A percentile compares a stretch with the other conserved stretches of the same genome.
Evolutionary conservation across 1,139 yeast species (phyloP).

Genomic region (Sporopachydermia cereana): DNA sequence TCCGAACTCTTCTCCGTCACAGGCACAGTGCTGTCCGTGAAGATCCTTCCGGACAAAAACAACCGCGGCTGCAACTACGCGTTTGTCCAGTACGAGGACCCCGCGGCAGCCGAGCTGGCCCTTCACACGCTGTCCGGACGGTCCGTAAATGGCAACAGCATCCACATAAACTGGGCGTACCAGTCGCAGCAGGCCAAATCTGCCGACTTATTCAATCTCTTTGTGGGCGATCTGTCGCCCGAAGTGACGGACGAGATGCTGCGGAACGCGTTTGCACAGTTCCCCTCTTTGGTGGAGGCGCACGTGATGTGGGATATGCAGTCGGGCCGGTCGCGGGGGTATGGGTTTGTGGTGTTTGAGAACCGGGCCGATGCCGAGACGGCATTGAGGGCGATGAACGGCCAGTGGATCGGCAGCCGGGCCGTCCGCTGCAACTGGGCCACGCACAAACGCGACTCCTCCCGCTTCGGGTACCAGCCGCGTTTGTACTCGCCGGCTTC

Average conservation of each 20-base stretch:
- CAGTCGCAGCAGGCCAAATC: slow-evolving; percentile 48
- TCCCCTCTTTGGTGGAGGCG: slow-evolving; percentile 61
- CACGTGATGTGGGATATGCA: slow-evolving; percentile 98
- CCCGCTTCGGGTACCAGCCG: no score
- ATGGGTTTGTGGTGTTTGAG: slow-evolving; percentile 80
- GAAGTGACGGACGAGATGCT: slow-evolving; percentile 75
- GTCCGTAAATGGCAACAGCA: slow-evolving; percentile 27
- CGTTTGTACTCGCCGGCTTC: no score
- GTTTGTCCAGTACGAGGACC: slow-evolving; percentile 60
- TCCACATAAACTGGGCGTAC: slow-evolving; percentile 74
- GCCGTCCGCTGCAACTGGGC: slow-evolving; percentile 87
- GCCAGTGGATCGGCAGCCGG: slow-evolving; percentile 60
- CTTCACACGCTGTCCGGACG: slow-evolving; percentile 48
- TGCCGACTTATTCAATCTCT: slow-evolving; percentile 50
- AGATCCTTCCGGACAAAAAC: slow-evolving; percentile 4
- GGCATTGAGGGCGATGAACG: slow-evolving; percentile 69
- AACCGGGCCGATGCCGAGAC: slow-evolving; percentile 58
- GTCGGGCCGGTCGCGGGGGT: slow-evolving; percentile 82
- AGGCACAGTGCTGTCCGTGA: slow-evolving; percentile 2
- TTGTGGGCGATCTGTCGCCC: slow-evolving; percentile 77
- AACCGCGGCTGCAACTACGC: slow-evolving; percentile 62
- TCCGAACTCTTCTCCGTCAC: background rate
- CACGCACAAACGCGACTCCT: slow-evolving; percentile 21
- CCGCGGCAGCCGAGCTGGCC: slow-evolving; percentile 51
- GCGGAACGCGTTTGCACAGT: slow-evolving; percentile 45